A percentile compares a stretch with the other conserved stretches of the same genome.
phyloP scores from a whole-genome alignment of 257 asterid genomes.

The Galeopsis tetrahit region DNA sequence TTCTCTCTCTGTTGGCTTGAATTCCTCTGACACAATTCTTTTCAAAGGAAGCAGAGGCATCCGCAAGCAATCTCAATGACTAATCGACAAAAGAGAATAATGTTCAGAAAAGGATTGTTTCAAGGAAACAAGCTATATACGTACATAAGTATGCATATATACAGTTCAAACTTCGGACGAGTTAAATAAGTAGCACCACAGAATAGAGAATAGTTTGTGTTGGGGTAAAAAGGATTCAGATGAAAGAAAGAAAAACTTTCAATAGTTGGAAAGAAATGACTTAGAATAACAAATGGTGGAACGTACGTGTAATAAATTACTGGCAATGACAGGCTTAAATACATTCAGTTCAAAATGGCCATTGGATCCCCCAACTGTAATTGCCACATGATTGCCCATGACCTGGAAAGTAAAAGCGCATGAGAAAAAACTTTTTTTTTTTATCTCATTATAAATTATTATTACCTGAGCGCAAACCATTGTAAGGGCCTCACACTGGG shows the following conservation, averaged over 20 bases:
- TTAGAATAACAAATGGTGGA: constrained; percentile 22
- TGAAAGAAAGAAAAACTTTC: background rate
- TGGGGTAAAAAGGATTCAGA: background rate
- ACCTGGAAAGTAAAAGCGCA: constrained; percentile 46
- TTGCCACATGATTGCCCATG: constrained; percentile 95
- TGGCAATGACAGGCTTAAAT: constrained; percentile 93
- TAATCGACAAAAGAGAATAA: constrained; percentile 35
- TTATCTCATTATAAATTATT: constrained; percentile 20
- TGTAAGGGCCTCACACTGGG: constrained; percentile 97
- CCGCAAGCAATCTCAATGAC: constrained; percentile 95
- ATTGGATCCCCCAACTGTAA: constrained; percentile 89
- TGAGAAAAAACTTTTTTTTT: constrained; percentile 11
- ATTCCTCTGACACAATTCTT: constrained; percentile 96
- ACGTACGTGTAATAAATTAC: constrained; percentile 83
- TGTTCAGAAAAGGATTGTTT: constrained; percentile 21
- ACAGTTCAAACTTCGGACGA: background rate
- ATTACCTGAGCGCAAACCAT: constrained; percentile 98
- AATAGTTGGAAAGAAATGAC: constrained; percentile 8
- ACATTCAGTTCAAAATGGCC: constrained; percentile 98
- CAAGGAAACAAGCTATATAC: background rate
- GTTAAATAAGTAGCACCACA: background rate
- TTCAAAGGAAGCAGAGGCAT: constrained; percentile 93
- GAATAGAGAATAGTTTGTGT: background rate
- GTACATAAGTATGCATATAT: background rate
- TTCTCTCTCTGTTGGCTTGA: constrained; percentile 88